Evolutionary conservation across 2,329 filamentous ascomycete species (phyloP).

Genomic region (Aurifilum marmelostoma): DNA sequence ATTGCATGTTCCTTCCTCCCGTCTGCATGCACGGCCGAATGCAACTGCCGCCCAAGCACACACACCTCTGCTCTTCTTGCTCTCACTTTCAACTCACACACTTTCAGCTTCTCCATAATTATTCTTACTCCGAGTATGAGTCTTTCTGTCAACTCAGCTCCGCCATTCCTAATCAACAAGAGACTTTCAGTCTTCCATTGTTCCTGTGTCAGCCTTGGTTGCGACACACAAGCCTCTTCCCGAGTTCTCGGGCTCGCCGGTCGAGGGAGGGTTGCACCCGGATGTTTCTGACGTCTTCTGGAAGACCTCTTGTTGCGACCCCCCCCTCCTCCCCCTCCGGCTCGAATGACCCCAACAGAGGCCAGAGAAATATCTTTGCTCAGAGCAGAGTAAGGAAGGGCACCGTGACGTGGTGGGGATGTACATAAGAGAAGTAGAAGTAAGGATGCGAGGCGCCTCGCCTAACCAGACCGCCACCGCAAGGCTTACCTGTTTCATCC

Average conservation of each 20-base stretch:
- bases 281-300: constrained; percentile 7
- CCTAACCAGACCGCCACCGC: not conserved
- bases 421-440: not conserved
- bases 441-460: not conserved
- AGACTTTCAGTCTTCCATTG: not conserved
- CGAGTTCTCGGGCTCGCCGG: constrained; percentile 8
- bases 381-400: not conserved
- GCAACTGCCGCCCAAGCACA: not conserved
- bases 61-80: not conserved
- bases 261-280: constrained; percentile 3
- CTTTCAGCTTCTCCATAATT: no score
- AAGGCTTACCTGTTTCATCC: constrained; percentile 10
- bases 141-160: not conserved
- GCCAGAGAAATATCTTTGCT: not conserved
- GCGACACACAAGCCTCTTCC: constrained; percentile 1
- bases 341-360: not conserved
- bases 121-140: not conserved
- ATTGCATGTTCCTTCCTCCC: not conserved
- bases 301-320: not conserved
- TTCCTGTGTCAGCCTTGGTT: not conserved
- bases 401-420: not conserved
- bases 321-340: not conserved
- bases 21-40: not conserved
- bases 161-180: not conserved
- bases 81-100: no score